Percentiles rank a stretch among this genome's conserved stretches.
phyloP scores from a whole-genome alignment of 805 yeast species.

The Lachancea lanzarotensis region DNA sequence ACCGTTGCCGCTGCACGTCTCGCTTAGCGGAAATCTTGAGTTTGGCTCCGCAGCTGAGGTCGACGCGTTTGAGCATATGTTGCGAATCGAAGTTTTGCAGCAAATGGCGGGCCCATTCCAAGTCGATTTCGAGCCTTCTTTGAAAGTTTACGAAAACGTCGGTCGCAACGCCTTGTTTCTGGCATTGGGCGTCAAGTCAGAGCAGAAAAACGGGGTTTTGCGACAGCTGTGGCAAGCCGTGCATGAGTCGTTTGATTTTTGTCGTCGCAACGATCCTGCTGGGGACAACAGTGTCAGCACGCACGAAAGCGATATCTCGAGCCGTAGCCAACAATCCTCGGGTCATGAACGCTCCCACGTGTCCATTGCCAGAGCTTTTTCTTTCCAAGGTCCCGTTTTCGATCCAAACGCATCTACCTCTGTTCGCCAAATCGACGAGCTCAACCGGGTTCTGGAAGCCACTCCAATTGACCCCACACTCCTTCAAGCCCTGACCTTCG shows the following conservation, averaged over 20 bases:
- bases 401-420: too few relatives aligned
- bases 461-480: background rate
- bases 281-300: background rate
- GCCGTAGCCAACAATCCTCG: background rate
- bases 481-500: background rate
- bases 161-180: conserved; percentile 5
- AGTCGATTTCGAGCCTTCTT: conserved; percentile 3
- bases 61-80: conserved; percentile 10
- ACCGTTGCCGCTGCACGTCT: conserved; percentile 25
- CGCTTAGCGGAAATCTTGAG: conserved; percentile 16
- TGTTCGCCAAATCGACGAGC: background rate
- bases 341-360: conserved; percentile 5
- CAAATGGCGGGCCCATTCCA: conserved; percentile 2
- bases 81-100: conserved; percentile 6
- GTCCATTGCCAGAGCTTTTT: conserved; percentile 5
- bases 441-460: conserved; percentile 1
- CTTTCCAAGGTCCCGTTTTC: too few relatives aligned
- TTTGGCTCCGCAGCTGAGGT: conserved; percentile 12
- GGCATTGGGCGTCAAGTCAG: conserved; percentile 4
- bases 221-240: conserved; percentile 1
- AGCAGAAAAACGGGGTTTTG: background rate
- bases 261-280: background rate
- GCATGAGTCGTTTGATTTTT: conserved; percentile 4
- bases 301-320: too few relatives aligned
- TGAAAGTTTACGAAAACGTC: conserved; percentile 7